Percentiles rank a stretch among this genome's conserved stretches.
These are phyloP conservation scores for Picea glauca DNA, from an alignment of 75 land plant genomes.

Conservation along the genomic window DNA sequence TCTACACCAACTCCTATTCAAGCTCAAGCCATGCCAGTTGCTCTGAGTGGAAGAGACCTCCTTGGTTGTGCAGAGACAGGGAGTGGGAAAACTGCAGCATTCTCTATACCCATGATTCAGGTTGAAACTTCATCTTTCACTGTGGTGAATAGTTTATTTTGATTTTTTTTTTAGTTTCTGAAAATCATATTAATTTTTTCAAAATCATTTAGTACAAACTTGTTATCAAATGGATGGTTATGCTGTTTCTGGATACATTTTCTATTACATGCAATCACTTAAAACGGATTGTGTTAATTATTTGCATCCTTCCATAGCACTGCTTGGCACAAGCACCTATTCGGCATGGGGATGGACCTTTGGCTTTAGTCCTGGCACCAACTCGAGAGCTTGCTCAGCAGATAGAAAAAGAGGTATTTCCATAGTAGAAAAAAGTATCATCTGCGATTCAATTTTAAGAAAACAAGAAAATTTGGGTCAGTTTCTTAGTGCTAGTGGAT, in stretches of 20 bases:
- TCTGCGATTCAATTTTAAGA: background rate
- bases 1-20: constrained; percentile 73
- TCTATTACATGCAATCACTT: background rate
- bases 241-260: background rate
- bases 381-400: constrained; percentile 87
- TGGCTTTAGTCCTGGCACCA: constrained; percentile 73
- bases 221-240: background rate
- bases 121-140: constrained; percentile 17
- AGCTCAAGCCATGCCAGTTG: constrained; percentile 84
- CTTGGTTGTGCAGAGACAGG: constrained; percentile 87
- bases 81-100: constrained; percentile 83
- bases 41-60: constrained; percentile 65
- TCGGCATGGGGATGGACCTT: constrained; percentile 73
- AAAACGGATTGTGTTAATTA: background rate
- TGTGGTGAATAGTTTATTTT: background rate
- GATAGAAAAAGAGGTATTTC: constrained; percentile 67
- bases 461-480: background rate
- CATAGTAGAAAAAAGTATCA: background rate
- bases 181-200: background rate
- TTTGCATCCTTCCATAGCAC: constrained; percentile 35
- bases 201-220: background rate
- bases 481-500: background rate
- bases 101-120: constrained; percentile 78
- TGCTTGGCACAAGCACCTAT: constrained; percentile 64
- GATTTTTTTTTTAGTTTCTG: background rate